Evolutionary conservation across 2,329 filamentous ascomycete species (phyloP), one percentile per base, ranked within the genome.

Genomic region (Emericellopsis cladophorae): DNA sequence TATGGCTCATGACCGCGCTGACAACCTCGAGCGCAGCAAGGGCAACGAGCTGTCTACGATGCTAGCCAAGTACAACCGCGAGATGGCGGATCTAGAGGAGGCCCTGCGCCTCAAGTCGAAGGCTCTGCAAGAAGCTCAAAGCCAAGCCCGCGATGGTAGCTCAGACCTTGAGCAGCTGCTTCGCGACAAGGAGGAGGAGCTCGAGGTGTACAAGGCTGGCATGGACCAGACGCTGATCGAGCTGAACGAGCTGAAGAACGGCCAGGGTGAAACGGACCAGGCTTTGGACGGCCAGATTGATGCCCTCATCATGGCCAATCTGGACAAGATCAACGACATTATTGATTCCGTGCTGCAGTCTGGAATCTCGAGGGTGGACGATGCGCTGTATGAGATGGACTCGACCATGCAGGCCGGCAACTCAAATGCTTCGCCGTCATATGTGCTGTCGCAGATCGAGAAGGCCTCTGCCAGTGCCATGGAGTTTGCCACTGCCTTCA

Each of bases 321-420:
- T 95, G 38, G 77, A 83, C 57, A 95, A 95, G 70, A 90, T 98
- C 60, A 92, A 94, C 65, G 88, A 94, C 52, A 90, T 98, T 40
- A 94, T 98, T 50, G 92, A 98, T 60, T 95, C 90, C 0, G 92
- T 98, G 4, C 70, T 98, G 32, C 89, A 96, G 58, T 82, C 86
- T 38, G 92, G 89, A 49, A 87, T 96, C 18, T 81, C 92, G 53
- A 82, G 92, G 36, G 89, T 98, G 12, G 92, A 98, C 53, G 92
- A 98, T 61, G 88, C 92, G 35, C 70, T 98, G 31, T 98, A 98
- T 64, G 92, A 98, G 61, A 72, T 98, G 35, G 92, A 98, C 61
- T 96, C 92, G 16, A 84, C 84, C 16, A 96, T 96, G 88, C 90
- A 96, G 59, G 92, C 90, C 33, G 92, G 92, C 60, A 98, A 98